A percentile compares a stretch with the other conserved stretches of the same genome.
phyloP scores from a whole-genome alignment of 2,329 filamentous ascomycete species.

The Hypoxylon sp. region DNA sequence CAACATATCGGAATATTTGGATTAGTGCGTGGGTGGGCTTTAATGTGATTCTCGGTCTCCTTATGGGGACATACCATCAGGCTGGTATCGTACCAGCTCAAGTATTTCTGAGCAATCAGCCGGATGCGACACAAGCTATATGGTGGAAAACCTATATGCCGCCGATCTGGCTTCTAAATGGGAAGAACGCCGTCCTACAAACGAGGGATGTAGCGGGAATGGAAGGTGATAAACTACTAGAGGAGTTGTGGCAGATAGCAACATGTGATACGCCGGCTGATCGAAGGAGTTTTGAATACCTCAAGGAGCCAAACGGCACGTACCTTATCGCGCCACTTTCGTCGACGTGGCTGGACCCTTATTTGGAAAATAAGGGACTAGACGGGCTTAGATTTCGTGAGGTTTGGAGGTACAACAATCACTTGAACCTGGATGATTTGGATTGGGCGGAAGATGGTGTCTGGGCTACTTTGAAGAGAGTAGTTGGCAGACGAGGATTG shows the following conservation, averaged over 20 bases:
- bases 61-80: constrained; percentile 89
- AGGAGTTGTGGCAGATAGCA: constrained; percentile 70
- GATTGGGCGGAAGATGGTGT: constrained; percentile 84
- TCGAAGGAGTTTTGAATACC: constrained; percentile 68
- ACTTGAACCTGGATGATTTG: constrained; percentile 84
- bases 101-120: constrained; percentile 79
- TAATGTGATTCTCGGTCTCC: constrained; percentile 75
- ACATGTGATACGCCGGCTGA: constrained; percentile 74
- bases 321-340: constrained; percentile 82
- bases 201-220: constrained; percentile 84
- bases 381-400: constrained; percentile 76
- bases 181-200: constrained; percentile 78
- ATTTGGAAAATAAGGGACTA: constrained; percentile 71
- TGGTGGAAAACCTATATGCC: constrained; percentile 93
- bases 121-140: constrained; percentile 77
- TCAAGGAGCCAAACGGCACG: constrained; percentile 74
- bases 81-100: constrained; percentile 83
- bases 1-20: constrained; percentile 68
- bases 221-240: constrained; percentile 71
- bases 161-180: constrained; percentile 83
- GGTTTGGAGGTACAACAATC: constrained; percentile 76
- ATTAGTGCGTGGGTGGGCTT: constrained; percentile 76
- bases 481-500: constrained; percentile 75
- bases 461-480: constrained; percentile 77
- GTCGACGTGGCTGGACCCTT: constrained; percentile 77